Percentiles rank a stretch among this genome's conserved stretches.
Conservation (phyloP, 2,329 filamentous ascomycete genomes). For the Aspergillus intermedius region DNA sequence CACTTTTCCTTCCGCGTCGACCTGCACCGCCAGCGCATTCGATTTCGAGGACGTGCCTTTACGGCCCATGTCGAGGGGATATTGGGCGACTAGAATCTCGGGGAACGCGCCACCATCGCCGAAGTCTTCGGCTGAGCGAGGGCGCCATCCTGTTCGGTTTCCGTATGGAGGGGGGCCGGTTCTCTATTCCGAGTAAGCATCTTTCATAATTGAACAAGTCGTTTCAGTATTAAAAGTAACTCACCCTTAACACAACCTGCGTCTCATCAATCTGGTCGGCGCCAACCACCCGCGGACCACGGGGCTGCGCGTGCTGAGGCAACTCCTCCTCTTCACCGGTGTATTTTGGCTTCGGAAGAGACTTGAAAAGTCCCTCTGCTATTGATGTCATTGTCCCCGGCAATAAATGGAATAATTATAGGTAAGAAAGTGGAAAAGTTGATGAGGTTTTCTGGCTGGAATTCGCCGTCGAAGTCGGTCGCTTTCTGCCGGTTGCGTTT, state of each 20-base stretch:
- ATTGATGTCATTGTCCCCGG: slow-evolving; percentile 55
- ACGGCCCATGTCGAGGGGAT: slow-evolving; percentile 89
- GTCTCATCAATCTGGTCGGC: slow-evolving; percentile 74
- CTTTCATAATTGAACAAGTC: slow-evolving; percentile 2
- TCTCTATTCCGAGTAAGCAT: slow-evolving; percentile 44
- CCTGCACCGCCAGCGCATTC: slow-evolving; percentile 87
- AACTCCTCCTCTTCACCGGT: slow-evolving; percentile 82
- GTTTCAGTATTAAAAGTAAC: slow-evolving; percentile 14
- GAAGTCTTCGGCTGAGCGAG: slow-evolving; percentile 81
- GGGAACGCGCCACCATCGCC: slow-evolving; percentile 95
- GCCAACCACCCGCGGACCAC: slow-evolving; percentile 75
- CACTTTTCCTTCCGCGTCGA: slow-evolving; percentile 84
- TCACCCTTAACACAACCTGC: slow-evolving; percentile 72
- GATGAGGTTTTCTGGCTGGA: slow-evolving; percentile 3
- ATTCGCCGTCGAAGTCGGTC: slow-evolving; percentile 1
- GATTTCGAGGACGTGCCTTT: slow-evolving; percentile 62
- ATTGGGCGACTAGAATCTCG: slow-evolving; percentile 88
- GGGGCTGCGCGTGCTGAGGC: slow-evolving; percentile 62
- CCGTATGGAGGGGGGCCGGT: slow-evolving; percentile 82
- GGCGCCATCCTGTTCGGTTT: slow-evolving; percentile 82
- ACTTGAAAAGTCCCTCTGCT: slow-evolving; percentile 65
- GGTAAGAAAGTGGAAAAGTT: slow-evolving; percentile 9
- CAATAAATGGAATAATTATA: slow-evolving; percentile 11
- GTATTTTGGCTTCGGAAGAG: slow-evolving; percentile 85
- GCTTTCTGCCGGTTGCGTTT: background rate